A percentile compares a stretch with the other conserved stretches of the same genome.
These are phyloP conservation scores for Cryptococcus wingfieldii DNA, from an alignment of 1,284 basidiomycete species.

Conservation along the genomic window DNA sequence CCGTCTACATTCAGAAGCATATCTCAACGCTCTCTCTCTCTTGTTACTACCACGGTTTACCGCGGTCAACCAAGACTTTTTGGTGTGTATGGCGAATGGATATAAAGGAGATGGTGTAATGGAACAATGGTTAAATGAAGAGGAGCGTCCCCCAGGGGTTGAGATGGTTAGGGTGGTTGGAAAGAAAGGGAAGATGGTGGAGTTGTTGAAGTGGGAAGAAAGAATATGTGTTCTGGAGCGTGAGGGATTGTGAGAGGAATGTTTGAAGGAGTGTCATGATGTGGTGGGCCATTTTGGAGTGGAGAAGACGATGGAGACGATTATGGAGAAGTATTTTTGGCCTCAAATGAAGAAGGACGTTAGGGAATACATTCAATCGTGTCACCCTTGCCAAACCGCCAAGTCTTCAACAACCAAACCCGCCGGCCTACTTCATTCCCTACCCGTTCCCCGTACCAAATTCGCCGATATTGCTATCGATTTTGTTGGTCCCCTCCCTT, in stretches of 20 bases:
- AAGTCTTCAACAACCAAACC: not conserved
- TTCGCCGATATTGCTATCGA: constrained; percentile 1
- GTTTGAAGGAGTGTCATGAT: not conserved
- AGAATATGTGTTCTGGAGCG: not conserved
- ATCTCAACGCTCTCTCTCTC: too few relatives aligned
- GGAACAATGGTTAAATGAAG: not conserved
- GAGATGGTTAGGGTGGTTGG: not conserved
- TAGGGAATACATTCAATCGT: not conserved
- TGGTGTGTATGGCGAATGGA: not conserved
- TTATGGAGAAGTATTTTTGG: not conserved
- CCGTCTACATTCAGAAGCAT: not conserved
- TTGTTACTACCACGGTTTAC: too few relatives aligned
- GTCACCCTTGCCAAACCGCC: not conserved
- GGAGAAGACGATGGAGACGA: not conserved
- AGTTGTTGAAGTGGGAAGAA: not conserved
- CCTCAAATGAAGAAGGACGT: not conserved
- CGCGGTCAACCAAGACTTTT: too few relatives aligned
- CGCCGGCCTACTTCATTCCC: not conserved
- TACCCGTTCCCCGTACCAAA: not conserved
- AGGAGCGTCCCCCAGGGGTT: not conserved
- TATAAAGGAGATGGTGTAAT: not conserved
- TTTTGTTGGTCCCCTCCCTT: not conserved
- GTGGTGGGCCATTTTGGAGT: not conserved
- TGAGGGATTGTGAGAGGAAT: not conserved
- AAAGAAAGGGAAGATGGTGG: not conserved